Percentiles rank a stretch among this genome's conserved stretches.
phyloP scores from a whole-genome alignment of 495 filamentous ascomycete species.

The Trichocladium uniseriatum region DNA sequence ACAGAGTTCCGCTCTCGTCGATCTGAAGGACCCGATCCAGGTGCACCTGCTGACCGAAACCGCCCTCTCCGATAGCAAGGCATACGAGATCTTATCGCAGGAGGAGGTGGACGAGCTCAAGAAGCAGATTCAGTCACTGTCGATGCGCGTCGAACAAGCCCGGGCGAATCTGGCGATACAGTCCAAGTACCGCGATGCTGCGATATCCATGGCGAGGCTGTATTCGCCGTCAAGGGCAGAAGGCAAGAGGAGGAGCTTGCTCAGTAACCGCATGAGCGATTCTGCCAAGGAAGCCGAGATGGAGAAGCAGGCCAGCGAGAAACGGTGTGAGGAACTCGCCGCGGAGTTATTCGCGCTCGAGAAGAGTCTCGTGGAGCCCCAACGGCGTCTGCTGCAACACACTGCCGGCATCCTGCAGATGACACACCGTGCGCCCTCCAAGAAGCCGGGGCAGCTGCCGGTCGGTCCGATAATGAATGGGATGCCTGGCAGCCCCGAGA shows the following conservation, averaged over 20 bases:
- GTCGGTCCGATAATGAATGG: slow-evolving; percentile 34
- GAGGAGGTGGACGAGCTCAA: slow-evolving; percentile 89
- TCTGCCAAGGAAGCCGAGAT: slow-evolving; percentile 55
- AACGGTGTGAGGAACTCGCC: slow-evolving; percentile 77
- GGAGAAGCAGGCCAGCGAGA: slow-evolving; percentile 62
- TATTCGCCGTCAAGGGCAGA: slow-evolving; percentile 44
- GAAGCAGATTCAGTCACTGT: slow-evolving; percentile 63
- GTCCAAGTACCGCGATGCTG: slow-evolving; percentile 87
- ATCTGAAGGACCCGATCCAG: slow-evolving; percentile 47
- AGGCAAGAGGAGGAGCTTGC: slow-evolving; percentile 42
- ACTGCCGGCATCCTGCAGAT: slow-evolving; percentile 85
- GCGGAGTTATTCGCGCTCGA: slow-evolving; percentile 71
- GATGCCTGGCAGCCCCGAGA: slow-evolving; percentile 59
- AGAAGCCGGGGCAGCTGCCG: slow-evolving; percentile 20
- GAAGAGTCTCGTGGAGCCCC: slow-evolving; percentile 58
- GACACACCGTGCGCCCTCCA: slow-evolving; percentile 56
- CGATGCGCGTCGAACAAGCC: slow-evolving; percentile 65
- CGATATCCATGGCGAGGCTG: slow-evolving; percentile 70
- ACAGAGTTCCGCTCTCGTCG: slow-evolving; percentile 36
- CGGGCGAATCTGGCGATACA: slow-evolving; percentile 81
- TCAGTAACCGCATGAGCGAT: slow-evolving; percentile 41
- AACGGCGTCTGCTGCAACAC: slow-evolving; percentile 70
- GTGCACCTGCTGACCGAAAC: slow-evolving; percentile 90
- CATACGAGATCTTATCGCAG: slow-evolving; percentile 75
- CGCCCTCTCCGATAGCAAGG: slow-evolving; percentile 74